phyloP scores from a whole-genome alignment of 306 rosid species.

The Abrus pulchellus region DNA sequence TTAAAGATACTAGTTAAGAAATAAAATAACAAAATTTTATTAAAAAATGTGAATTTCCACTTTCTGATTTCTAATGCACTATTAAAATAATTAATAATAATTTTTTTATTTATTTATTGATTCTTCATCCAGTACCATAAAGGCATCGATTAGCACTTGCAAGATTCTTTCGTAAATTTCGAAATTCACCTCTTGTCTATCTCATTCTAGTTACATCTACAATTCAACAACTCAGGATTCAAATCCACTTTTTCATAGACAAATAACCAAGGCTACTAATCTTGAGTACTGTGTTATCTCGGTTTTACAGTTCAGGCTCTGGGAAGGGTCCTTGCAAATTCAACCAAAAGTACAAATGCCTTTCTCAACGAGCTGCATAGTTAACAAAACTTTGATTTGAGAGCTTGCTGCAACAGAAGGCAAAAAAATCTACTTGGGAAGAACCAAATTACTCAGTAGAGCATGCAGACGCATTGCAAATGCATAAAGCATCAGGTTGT shows the following conservation, averaged over 20 bases:
- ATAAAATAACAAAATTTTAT: no score
- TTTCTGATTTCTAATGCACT: no score
- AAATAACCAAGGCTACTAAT: background rate
- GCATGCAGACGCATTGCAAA: slow-evolving; percentile 17
- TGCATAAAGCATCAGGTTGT: background rate
- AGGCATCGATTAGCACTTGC: no score
- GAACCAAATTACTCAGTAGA: background rate
- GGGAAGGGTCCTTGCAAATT: background rate
- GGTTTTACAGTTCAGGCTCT: background rate
- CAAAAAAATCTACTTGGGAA: background rate
- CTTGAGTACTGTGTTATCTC: background rate
- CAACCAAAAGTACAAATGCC: background rate
- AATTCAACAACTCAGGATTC: background rate
- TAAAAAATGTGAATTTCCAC: no score
- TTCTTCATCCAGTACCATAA: no score
- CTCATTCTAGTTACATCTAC: background rate
- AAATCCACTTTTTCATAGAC: background rate
- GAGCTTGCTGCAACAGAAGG: background rate
- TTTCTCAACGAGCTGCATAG: background rate
- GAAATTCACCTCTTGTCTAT: background rate
- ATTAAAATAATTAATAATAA: no score
- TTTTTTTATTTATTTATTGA: no score
- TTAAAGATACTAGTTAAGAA: no score
- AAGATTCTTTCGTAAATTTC: background rate
- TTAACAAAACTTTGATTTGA: background rate